A percentile compares a stretch with the other conserved stretches of the same genome.
Evolutionary conservation across 2,329 filamentous ascomycete genomes (phyloP).

Genomic region (Sporothrix humicola): DNA sequence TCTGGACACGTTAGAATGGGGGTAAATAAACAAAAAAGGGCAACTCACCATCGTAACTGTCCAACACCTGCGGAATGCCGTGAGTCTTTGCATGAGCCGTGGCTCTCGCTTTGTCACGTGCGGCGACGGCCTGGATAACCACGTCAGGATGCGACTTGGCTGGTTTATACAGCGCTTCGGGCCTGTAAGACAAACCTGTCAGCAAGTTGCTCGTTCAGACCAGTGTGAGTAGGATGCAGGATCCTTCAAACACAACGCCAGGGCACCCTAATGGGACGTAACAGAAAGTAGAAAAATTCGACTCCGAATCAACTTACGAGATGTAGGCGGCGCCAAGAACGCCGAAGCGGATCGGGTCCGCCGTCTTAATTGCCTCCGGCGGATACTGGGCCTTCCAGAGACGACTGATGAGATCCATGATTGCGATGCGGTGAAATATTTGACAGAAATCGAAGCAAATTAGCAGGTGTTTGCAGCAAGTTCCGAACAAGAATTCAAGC

Average conservation of each 20-base stretch:
- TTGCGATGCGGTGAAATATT: background rate
- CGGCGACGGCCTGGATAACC: slow-evolving; percentile 58
- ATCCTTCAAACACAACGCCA: too few species aligned
- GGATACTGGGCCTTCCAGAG: slow-evolving; percentile 34
- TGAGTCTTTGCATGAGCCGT: slow-evolving; percentile 57
- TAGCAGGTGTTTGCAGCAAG: background rate
- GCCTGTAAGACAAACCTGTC: background rate
- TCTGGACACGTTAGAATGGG: slow-evolving; percentile 14
- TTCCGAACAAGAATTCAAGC: background rate
- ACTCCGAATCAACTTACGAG: slow-evolving; percentile 42
- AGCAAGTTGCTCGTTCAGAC: background rate
- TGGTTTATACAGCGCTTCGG: slow-evolving; percentile 53
- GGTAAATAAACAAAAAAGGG: background rate
- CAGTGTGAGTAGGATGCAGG: background rate
- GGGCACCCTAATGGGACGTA: background rate
- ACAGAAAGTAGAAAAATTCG: too few species aligned
- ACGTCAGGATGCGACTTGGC: slow-evolving; percentile 61
- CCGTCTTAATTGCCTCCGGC: slow-evolving; percentile 32
- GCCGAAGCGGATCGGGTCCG: slow-evolving; percentile 47
- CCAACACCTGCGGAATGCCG: slow-evolving; percentile 56
- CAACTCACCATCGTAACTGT: slow-evolving; percentile 54
- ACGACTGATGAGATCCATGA: slow-evolving; percentile 28
- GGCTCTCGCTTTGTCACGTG: slow-evolving; percentile 55
- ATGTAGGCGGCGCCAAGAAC: slow-evolving; percentile 52
- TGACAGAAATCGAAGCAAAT: too few species aligned